A percentile compares a stretch with the other conserved stretches of the same genome.
phyloP scores from a whole-genome alignment of 202 grass and related monocot species.

The Setaria viridis region DNA sequence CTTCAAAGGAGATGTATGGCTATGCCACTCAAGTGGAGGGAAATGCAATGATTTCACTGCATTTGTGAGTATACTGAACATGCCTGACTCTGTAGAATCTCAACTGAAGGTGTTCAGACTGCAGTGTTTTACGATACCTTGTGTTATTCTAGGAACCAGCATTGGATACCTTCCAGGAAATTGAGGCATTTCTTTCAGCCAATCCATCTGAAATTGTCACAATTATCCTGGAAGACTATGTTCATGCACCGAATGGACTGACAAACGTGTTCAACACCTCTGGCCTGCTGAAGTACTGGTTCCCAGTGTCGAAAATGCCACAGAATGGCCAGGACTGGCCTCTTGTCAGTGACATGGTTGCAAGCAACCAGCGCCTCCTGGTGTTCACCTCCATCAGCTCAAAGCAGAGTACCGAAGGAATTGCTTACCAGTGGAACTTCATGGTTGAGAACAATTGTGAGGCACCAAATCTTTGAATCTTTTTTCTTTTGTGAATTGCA shows the following conservation, averaged over 20 bases:
- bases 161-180: conserved; percentile 87
- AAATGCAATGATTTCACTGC: conserved; percentile 89
- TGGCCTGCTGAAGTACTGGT: conserved; percentile 83
- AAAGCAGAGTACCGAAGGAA: conserved; percentile 83
- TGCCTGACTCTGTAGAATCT: background rate
- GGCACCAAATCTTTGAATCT: background rate
- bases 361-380: conserved; percentile 69
- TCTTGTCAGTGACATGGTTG: conserved; percentile 80
- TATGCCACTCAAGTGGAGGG: conserved; percentile 82
- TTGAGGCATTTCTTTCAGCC: conserved; percentile 72
- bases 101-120: background rate
- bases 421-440: conserved; percentile 98
- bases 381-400: conserved; percentile 85
- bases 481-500: background rate
- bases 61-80: conserved; percentile 71
- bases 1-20: conserved; percentile 84
- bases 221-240: conserved; percentile 92
- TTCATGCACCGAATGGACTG: conserved; percentile 74
- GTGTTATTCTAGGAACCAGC: conserved; percentile 67
- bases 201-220: conserved; percentile 95
- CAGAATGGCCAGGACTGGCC: conserved; percentile 85
- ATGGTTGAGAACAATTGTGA: conserved; percentile 99
- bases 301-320: conserved; percentile 92
- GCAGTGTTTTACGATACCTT: background rate
- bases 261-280: conserved; percentile 81